Evolutionary conservation across 2,329 filamentous ascomycete genomes (phyloP).

Genomic region (Fusarium pseudocircinatum): DNA sequence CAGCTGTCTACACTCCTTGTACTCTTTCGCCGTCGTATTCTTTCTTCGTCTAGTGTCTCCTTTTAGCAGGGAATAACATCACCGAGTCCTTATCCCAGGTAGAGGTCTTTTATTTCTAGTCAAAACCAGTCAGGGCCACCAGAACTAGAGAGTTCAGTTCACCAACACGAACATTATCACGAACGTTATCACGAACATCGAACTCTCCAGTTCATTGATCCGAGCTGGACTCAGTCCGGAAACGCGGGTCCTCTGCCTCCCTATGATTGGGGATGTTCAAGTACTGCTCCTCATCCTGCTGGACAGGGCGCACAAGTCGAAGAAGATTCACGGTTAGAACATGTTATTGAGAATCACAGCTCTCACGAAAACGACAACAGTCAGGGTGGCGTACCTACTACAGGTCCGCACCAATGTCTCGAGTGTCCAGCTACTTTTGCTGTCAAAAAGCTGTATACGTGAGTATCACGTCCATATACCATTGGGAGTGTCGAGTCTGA

Average conservation of each 20-base stretch:
- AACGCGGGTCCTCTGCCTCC: neutral
- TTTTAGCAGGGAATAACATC: no score
- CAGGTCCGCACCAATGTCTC: neutral
- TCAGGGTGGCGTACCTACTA: neutral
- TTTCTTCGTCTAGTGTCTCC: no score
- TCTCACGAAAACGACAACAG: neutral
- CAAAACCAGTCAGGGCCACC: neutral
- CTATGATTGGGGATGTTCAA: neutral
- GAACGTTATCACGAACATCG: neutral
- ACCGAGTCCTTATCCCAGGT: neutral
- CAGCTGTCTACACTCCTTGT: no score
- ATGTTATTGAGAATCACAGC: neutral
- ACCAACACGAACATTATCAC: neutral
- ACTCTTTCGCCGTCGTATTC: no score
- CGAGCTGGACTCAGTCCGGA: neutral
- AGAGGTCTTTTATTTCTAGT: neutral
- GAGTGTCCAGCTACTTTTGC: neutral
- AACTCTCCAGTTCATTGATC: neutral
- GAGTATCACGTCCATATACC: neutral
- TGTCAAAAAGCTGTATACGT: neutral
- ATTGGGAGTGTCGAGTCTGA: neutral
- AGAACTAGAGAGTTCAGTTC: neutral
- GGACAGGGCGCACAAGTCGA: slow-evolving; percentile 1
- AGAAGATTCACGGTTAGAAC: neutral
- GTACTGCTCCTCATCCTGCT: neutral